Evolutionary conservation across 768 basidiomycete genomes (phyloP), one percentile per base, ranked within the genome.

Genomic region (Leccinellum albellum): DNA sequence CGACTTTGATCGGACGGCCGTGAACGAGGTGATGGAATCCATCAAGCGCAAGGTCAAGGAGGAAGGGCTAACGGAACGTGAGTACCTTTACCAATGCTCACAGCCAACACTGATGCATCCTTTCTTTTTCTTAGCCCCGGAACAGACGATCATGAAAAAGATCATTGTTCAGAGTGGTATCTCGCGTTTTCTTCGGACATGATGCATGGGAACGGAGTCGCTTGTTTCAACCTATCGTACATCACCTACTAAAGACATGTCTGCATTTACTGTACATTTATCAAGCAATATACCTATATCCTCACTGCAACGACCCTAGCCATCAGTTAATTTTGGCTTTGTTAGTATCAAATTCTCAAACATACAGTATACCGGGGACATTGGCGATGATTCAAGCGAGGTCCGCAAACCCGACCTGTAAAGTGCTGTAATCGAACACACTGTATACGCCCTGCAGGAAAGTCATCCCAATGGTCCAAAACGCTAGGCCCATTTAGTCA

Each of bases 1-100:
- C 31, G 95, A 99, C 73, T 77, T 98, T 53, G 94, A 97, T 73
- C 83, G 93, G n/a, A 85, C 88, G 1, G 84, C 86, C 14, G 90
- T 87, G 17, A 88, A 77, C 63, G 95, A 98, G 57, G 89, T 96
- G 31, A 94, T 97, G 88, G 95, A 96, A 13, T 91, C 90, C 56
- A 80, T 98, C 62, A 91, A 88, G 70, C 82, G 93, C 50, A 98
- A 94, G 72, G 89, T 94, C 7, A 94, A 89, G 71, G 94, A 97
- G 28, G 94, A 98, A 66, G 82, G 82, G 4, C 64, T 94, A 56
- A 79, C 79, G 45, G 91, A 93, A 74, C 91, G 91, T 92, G 72
- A 76, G 89, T 33, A 15, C n/a, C n/a, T n/a, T n/a, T n/a, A n/a
- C n/a, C n/a, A n/a, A 7, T 6, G 14, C 15, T 33, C 32, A 33